These are phyloP conservation scores for Lippia alba DNA, from an alignment of 305 asterid genomes.

Conservation along the genomic window DNA sequence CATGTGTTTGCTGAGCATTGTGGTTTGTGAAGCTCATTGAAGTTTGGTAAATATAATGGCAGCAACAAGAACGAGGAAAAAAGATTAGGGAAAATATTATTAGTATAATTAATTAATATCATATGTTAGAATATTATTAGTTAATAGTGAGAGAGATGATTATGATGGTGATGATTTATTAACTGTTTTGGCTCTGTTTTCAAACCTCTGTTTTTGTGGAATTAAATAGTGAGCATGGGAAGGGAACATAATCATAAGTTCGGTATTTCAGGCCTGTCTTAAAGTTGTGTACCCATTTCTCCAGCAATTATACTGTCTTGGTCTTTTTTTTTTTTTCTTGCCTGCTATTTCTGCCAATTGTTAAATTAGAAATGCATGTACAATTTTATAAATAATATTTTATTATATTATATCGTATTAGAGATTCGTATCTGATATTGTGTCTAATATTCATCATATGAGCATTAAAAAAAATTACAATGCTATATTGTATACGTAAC, in stretches of 20 bases:
- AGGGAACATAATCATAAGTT: conserved; percentile 32
- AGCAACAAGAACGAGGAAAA: background rate
- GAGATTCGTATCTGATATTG: too few species aligned
- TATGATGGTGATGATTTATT: conserved; percentile 31
- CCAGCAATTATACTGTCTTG: background rate
- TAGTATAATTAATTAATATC: background rate
- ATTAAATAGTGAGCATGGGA: conserved; percentile 23
- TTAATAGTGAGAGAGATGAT: conserved; percentile 25
- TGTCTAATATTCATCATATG: too few species aligned
- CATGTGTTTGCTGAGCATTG: conserved; percentile 44
- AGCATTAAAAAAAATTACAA: too few species aligned
- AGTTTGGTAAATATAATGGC: conserved; percentile 28
- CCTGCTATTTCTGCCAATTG: background rate
- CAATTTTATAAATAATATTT: background rate
- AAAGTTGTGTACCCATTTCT: background rate
- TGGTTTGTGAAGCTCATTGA: background rate
- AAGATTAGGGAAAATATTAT: background rate
- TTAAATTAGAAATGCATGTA: background rate
- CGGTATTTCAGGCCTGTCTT: background rate
- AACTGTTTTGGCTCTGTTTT: conserved; percentile 8
- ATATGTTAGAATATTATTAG: background rate
- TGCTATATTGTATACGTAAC: too few species aligned
- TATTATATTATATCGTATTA: too few species aligned
- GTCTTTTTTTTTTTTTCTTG: background rate
- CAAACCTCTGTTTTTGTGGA: conserved; percentile 5